Conservation (phyloP, 805 yeast genomes). For the Saturnispora besseyi region DNA sequence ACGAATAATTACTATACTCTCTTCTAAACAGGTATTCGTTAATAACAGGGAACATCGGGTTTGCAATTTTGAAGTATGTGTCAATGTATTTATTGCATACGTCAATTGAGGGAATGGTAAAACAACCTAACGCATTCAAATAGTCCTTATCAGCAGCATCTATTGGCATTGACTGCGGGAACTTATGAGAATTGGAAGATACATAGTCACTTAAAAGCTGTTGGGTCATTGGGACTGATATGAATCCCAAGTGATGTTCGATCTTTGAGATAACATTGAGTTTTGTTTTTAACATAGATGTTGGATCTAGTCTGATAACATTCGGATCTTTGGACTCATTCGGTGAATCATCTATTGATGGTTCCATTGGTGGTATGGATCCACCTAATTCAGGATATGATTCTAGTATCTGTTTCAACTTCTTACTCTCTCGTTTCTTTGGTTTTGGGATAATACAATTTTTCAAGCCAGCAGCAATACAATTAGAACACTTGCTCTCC, state of each 20-base stretch:
- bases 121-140: slow-evolving; percentile 43
- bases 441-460: slow-evolving; percentile 59
- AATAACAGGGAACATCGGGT: slow-evolving; percentile 62
- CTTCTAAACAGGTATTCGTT: slow-evolving; percentile 54
- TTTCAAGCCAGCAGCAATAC: slow-evolving; percentile 55
- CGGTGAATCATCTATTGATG: too few relatives aligned
- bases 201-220: slow-evolving; percentile 23
- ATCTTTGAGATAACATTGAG: slow-evolving; percentile 13
- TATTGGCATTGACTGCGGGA: slow-evolving; percentile 10
- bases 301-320: slow-evolving; percentile 16
- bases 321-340: neutral
- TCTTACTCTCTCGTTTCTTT: slow-evolving; percentile 20
- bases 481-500: slow-evolving; percentile 52
- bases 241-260: slow-evolving; percentile 29
- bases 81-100: slow-evolving; percentile 53
- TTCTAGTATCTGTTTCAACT: slow-evolving; percentile 17
- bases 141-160: slow-evolving; percentile 16
- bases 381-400: slow-evolving; percentile 6
- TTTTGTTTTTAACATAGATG: slow-evolving; percentile 13
- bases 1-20: slow-evolving; percentile 40
- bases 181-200: slow-evolving; percentile 3
- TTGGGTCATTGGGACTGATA: slow-evolving; percentile 24
- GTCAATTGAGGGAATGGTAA: slow-evolving; percentile 52
- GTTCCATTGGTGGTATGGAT: neutral
- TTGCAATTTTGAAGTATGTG: slow-evolving; percentile 52